A percentile compares a stretch with the other conserved stretches of the same genome.
Evolutionary conservation across 2,329 filamentous ascomycete genomes (phyloP).

Genomic region (Microcyclosporella mali): DNA sequence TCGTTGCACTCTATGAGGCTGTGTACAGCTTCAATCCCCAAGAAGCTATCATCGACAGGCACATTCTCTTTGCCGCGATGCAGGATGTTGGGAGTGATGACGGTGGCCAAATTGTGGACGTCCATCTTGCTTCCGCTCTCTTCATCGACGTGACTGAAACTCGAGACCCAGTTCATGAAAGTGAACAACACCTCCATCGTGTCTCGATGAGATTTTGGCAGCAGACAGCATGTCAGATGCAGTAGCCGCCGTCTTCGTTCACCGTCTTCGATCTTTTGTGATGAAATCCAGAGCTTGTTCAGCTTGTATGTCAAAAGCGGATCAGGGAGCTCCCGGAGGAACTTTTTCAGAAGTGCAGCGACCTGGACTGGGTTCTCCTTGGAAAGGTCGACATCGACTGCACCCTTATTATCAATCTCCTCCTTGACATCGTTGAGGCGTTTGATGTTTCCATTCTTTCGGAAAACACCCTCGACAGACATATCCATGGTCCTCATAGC

Average conservation of each 20-base stretch:
- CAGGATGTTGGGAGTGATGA: conserved; percentile 93
- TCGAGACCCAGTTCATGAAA: conserved; percentile 95
- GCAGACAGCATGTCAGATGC: conserved; percentile 83
- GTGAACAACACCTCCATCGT: conserved; percentile 91
- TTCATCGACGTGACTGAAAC: conserved; percentile 94
- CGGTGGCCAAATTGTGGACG: conserved; percentile 91
- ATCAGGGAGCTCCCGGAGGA: conserved; percentile 88
- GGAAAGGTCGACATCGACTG: conserved; percentile 77
- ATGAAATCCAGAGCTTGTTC: conserved; percentile 81
- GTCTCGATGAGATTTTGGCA: conserved; percentile 89
- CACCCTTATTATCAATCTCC: conserved; percentile 77
- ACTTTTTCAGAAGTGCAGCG: conserved; percentile 89
- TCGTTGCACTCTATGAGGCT: conserved; percentile 89
- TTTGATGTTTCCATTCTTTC: conserved; percentile 98
- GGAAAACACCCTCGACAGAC: conserved; percentile 95
- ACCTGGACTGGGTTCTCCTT: conserved; percentile 89
- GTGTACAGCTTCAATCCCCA: conserved; percentile 88
- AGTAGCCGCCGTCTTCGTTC: conserved; percentile 78
- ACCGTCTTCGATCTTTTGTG: conserved; percentile 75
- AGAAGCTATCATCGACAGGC: conserved; percentile 71
- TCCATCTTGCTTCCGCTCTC: conserved; percentile 99
- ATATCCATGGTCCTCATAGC: conserved; percentile 99
- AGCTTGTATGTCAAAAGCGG: conserved; percentile 93
- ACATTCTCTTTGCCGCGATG: conserved; percentile 35
- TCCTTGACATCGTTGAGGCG: conserved; percentile 81